A percentile compares a stretch with the other conserved stretches of the same genome.
Evolutionary conservation across 2,329 filamentous ascomycete species (phyloP).

Genomic region (Microdochium nivale): DNA sequence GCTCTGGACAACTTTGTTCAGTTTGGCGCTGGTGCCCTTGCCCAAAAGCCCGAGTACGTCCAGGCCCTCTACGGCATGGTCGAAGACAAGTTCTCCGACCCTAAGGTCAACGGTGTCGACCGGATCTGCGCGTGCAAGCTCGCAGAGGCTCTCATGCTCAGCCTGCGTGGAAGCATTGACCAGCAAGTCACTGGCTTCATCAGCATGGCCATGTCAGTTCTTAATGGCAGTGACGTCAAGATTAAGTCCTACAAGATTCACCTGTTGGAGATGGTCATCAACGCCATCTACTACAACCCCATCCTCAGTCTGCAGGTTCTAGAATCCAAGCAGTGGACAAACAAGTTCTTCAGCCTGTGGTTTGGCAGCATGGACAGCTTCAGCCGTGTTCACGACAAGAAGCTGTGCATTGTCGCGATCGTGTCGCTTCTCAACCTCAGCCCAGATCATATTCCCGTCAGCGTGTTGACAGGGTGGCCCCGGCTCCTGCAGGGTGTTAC

Average conservation of each 20-base stretch:
- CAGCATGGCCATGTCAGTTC: slow-evolving; percentile 75
- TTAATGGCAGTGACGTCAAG: slow-evolving; percentile 68
- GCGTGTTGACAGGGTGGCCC: slow-evolving; percentile 92
- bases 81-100: slow-evolving; percentile 84
- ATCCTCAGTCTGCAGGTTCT: slow-evolving; percentile 74
- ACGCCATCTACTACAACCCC: slow-evolving; percentile 96
- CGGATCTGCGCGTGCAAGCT: slow-evolving; percentile 96
- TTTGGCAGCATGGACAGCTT: slow-evolving; percentile 94
- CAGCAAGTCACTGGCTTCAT: slow-evolving; percentile 85
- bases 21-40: slow-evolving; percentile 73
- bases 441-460: slow-evolving; percentile 77
- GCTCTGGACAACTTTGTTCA: slow-evolving; percentile 97
- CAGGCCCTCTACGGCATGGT: slow-evolving; percentile 91
- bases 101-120: slow-evolving; percentile 88
- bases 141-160: slow-evolving; percentile 94
- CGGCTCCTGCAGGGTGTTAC: slow-evolving; percentile 81
- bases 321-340: slow-evolving; percentile 90
- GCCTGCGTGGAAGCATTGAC: slow-evolving; percentile 80
- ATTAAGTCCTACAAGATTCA: slow-evolving; percentile 93
- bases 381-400: slow-evolving; percentile 94
- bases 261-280: slow-evolving; percentile 98
- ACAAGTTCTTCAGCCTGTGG: slow-evolving; percentile 98
- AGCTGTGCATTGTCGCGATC: slow-evolving; percentile 92
- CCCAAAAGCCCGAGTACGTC: slow-evolving; percentile 78
- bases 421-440: slow-evolving; percentile 73